Evolutionary conservation across 345 rosid species (phyloP).

Genomic region (Rhodamnia argentea): DNA sequence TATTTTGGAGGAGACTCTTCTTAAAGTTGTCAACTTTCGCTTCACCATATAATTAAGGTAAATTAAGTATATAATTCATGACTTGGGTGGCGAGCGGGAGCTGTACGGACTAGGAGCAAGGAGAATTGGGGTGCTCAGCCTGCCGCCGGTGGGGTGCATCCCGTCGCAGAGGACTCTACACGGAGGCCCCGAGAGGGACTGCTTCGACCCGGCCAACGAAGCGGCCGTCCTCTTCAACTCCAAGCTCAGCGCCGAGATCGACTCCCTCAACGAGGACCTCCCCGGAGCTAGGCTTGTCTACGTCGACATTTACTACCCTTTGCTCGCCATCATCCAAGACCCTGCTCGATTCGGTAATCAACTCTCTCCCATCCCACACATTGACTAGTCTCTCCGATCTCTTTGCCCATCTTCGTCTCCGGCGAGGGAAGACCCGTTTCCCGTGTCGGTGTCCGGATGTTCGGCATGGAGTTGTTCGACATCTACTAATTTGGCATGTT

Average conservation of each 20-base stretch:
- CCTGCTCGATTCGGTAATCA: conserved; percentile 41
- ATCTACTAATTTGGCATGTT: background rate
- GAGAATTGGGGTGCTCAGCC: conserved; percentile 32
- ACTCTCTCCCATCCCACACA: no score
- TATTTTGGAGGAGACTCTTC: no score
- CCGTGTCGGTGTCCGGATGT: background rate
- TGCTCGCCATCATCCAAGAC: conserved; percentile 26
- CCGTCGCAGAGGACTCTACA: conserved; percentile 62
- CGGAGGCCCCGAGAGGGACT: conserved; percentile 43
- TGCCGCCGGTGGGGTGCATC: conserved; percentile 63
- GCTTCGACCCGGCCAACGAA: conserved; percentile 30
- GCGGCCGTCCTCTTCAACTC: conserved; percentile 49
- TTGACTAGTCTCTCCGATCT: background rate
- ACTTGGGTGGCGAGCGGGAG: conserved; percentile 13
- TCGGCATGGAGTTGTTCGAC: background rate
- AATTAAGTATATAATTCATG: no score
- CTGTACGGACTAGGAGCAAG: conserved; percentile 48
- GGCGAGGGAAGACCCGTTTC: no score
- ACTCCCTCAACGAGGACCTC: conserved; percentile 12
- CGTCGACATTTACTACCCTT: conserved; percentile 26
- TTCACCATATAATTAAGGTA: no score
- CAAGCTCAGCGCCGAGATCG: conserved; percentile 26
- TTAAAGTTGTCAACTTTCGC: no score
- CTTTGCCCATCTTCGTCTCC: background rate
- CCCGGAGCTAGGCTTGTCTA: conserved; percentile 21